Base-by-base conservation (phyloP, 371 early-diverging fungal genomes). In the Mucor piriformis region DNA sequence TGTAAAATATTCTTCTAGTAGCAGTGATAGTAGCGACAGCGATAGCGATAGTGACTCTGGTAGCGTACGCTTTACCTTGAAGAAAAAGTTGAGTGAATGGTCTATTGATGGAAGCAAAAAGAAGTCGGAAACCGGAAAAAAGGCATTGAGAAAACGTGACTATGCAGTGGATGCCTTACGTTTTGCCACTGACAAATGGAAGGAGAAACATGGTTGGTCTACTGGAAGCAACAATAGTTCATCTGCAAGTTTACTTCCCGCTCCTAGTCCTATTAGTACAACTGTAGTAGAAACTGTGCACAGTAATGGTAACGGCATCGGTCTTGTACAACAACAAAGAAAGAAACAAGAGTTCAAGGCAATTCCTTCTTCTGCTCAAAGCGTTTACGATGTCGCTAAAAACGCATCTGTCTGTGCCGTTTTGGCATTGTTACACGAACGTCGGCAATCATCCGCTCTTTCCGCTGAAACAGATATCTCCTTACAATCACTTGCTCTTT, bases 371-470 rank as follows among this genome's bases (percentile, higher is more conserved):
- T 24, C 67, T 42, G 71, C 70, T 32, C 60, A 73, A 33, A 64
- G 69, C 54, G 54, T 78, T 6, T 74, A 69, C 63, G 49, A 61
- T 7, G 71, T 78, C 0, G 78, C 71, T 3, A 69, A 70, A 50
- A 59, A 68, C 33, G 78, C 75, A 3, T 78, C 78, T 2, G 75
- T 72, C 16, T 74, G 78, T 62, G 67, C 73, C 29, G 52, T 78
- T 52, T 53, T 78, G 33, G 73, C 64, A 3, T 54, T 73, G 70
- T 70, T 73, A 57, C 63, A 62, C 51, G 73, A 73, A 50, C 66
- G 63, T 38, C 54, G 51, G 52, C 53, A 58, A 24, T 51, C 60
- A 50, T 42, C 58, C 57, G 58, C 72, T 18, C 47, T 49, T 16
- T 47, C 50, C 13, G 34, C 42, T 12, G 67, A 62, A 47, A 59